Evolutionary conservation across 768 basidiomycete species (phyloP).

Genomic region (Leucocoprinus birnbaumii): DNA sequence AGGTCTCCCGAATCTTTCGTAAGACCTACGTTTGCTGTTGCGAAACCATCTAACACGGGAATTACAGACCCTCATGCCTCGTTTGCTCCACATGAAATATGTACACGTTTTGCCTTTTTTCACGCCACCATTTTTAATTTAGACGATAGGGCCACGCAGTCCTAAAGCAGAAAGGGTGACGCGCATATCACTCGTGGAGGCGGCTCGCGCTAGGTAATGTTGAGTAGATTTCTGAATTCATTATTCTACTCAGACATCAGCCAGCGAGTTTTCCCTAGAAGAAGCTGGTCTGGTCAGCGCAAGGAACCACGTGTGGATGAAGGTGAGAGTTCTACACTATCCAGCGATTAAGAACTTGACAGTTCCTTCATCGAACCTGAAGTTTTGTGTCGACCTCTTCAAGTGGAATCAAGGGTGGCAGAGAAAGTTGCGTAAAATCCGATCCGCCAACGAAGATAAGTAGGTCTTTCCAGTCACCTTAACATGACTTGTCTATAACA

Average conservation of each 20-base stretch:
- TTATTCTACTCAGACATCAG: too few species aligned
- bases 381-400: slow-evolving; percentile 23
- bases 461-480: slow-evolving; percentile 12
- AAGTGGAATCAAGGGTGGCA: slow-evolving; percentile 19
- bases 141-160: background rate
- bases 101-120: too few species aligned
- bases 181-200: background rate
- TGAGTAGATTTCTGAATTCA: background rate
- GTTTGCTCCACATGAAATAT: background rate
- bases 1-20: background rate
- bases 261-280: background rate
- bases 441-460: slow-evolving; percentile 15
- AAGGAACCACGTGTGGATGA: slow-evolving; percentile 20
- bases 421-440: slow-evolving; percentile 2
- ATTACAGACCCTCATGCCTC: background rate
- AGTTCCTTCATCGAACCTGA: too few species aligned
- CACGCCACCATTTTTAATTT: background rate
- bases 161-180: background rate
- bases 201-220: background rate
- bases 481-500: background rate
- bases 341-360: too few species aligned
- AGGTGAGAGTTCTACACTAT: too few species aligned
- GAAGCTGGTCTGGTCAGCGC: background rate
- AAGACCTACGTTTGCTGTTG: background rate
- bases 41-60: background rate